Conservation (phyloP, 2,329 filamentous ascomycete genomes). For the Cladophialophora psammophila region DNA sequence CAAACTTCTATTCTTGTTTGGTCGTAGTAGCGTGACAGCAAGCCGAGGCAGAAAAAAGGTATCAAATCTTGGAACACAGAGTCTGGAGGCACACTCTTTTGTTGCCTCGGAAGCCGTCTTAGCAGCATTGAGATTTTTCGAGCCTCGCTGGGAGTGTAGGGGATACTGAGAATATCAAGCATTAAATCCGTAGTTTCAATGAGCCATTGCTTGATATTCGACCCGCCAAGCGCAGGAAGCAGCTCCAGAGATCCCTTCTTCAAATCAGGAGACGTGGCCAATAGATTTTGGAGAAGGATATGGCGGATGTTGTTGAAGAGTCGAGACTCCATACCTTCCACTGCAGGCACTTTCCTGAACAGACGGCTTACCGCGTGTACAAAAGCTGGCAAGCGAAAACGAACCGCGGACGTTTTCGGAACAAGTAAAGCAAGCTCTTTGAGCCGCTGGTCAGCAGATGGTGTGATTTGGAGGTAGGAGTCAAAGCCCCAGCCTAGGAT, state of each 20-base stretch:
- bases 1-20: constrained; percentile 88
- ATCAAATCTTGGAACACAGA: constrained; percentile 75
- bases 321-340: constrained; percentile 65
- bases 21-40: constrained; percentile 83
- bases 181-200: constrained; percentile 67
- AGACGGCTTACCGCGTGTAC: constrained; percentile 58
- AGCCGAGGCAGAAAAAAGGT: constrained; percentile 84
- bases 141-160: constrained; percentile 76
- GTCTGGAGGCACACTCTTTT: constrained; percentile 64
- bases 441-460: constrained; percentile 6
- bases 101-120: constrained; percentile 74
- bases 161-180: constrained; percentile 79
- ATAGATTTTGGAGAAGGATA: constrained; percentile 75
- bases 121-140: constrained; percentile 84
- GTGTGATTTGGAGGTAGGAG: constrained; percentile 26
- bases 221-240: constrained; percentile 66
- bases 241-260: constrained; percentile 76
- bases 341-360: constrained; percentile 44
- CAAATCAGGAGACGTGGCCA: constrained; percentile 75
- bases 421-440: constrained; percentile 4
- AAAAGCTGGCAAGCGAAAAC: constrained; percentile 66
- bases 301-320: constrained; percentile 59
- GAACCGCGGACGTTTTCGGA: constrained; percentile 14
- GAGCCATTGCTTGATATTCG: constrained; percentile 53
- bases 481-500: constrained; percentile 35